Evolutionary conservation across 164 flowering plant species (phyloP).

Genomic region (Aristolochia fimbriata): DNA sequence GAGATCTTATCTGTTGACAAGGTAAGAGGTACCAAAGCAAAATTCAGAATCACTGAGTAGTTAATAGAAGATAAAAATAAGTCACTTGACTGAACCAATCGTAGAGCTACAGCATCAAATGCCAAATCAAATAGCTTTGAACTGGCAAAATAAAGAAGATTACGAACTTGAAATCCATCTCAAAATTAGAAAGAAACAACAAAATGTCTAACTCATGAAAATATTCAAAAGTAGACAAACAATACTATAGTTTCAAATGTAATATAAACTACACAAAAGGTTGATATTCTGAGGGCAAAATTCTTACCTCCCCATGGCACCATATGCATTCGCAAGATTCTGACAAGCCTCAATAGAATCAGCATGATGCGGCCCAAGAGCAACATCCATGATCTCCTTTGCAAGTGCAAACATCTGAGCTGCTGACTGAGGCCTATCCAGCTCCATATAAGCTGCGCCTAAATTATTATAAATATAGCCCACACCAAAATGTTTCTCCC

Average conservation of each 20-base stretch:
- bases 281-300: background rate
- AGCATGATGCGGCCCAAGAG: slow-evolving; percentile 82
- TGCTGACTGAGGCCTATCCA: slow-evolving; percentile 81
- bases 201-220: too few species aligned
- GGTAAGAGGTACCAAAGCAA: too few species aligned
- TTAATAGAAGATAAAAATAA: too few species aligned
- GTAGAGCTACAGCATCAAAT: too few species aligned
- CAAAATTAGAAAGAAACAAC: too few species aligned
- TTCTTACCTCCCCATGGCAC: slow-evolving; percentile 60
- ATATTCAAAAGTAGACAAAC: too few species aligned
- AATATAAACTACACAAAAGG: background rate
- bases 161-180: too few species aligned
- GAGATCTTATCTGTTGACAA: too few species aligned
- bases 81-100: too few species aligned
- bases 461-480: slow-evolving; percentile 88
- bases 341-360: slow-evolving; percentile 86
- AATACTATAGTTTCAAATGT: background rate
- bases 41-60: too few species aligned
- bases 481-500: slow-evolving; percentile 77
- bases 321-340: slow-evolving; percentile 87
- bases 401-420: slow-evolving; percentile 90
- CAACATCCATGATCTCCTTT: slow-evolving; percentile 82
- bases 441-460: slow-evolving; percentile 89
- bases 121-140: too few species aligned
- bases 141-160: too few species aligned